These are phyloP conservation scores for Fraxinus sp. DNA, from an alignment of 305 asterid genomes.

Conservation along the genomic window DNA sequence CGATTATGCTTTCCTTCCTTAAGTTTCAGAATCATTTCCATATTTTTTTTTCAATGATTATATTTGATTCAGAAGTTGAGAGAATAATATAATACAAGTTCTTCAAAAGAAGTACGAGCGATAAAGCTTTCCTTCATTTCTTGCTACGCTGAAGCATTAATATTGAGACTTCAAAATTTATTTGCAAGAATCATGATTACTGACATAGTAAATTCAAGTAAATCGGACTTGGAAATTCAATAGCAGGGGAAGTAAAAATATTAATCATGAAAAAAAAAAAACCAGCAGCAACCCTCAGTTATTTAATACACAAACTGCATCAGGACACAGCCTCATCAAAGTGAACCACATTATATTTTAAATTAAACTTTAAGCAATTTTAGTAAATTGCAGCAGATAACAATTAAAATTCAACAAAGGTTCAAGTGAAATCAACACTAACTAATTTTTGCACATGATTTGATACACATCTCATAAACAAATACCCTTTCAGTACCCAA, in stretches of 20 bases:
- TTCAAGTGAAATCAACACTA: background rate
- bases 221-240: background rate
- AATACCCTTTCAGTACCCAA: background rate
- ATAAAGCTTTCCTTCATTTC: background rate
- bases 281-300: background rate
- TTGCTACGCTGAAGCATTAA: background rate
- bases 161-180: background rate
- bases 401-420: background rate
- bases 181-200: background rate
- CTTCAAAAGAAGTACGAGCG: background rate
- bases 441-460: background rate
- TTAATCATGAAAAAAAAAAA: background rate
- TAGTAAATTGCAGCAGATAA: background rate
- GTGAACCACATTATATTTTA: background rate
- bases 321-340: background rate
- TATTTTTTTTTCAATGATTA: background rate
- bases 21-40: background rate
- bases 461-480: background rate
- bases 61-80: background rate
- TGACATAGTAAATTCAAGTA: background rate
- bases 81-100: background rate
- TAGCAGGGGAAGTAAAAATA: background rate
- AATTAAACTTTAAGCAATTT: background rate
- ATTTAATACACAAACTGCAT: background rate
- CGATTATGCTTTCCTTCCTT: background rate